Conservation (phyloP, 768 basidiomycete species). For the Lentinula raphanica region DNA sequence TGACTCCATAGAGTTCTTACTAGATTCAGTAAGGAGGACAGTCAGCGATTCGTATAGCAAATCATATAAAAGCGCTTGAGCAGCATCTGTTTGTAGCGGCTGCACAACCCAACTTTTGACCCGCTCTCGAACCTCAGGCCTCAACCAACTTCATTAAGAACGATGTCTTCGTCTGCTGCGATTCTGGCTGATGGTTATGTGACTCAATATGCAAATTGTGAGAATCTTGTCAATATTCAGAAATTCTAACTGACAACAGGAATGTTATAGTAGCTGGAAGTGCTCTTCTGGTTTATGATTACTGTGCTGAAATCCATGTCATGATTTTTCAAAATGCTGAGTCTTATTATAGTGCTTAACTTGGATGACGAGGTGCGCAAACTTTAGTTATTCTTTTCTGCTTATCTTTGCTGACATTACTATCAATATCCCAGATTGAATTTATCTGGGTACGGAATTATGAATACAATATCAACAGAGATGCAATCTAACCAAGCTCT, state of each 20-base stretch:
- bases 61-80: no score
- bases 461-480: no score
- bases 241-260: not conserved
- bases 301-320: not conserved
- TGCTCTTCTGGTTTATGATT: not conserved
- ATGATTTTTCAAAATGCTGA: no score
- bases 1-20: no score
- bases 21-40: no score
- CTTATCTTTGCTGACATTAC: not conserved
- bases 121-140: no score
- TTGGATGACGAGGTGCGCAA: not conserved
- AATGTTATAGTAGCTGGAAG: not conserved
- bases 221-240: not conserved
- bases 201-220: not conserved
- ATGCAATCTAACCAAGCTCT: not conserved
- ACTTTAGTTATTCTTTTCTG: not conserved
- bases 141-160: not conserved
- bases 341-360: not conserved
- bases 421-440: slow-evolving; percentile 31
- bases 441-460: slow-evolving; percentile 48
- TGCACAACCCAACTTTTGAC: no score
- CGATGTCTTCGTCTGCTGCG: not conserved
- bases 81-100: no score
- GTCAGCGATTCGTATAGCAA: no score
- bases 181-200: not conserved